Conservation (phyloP, 352 stramenopile genomes). For the Pythium aphanidermatum region DNA sequence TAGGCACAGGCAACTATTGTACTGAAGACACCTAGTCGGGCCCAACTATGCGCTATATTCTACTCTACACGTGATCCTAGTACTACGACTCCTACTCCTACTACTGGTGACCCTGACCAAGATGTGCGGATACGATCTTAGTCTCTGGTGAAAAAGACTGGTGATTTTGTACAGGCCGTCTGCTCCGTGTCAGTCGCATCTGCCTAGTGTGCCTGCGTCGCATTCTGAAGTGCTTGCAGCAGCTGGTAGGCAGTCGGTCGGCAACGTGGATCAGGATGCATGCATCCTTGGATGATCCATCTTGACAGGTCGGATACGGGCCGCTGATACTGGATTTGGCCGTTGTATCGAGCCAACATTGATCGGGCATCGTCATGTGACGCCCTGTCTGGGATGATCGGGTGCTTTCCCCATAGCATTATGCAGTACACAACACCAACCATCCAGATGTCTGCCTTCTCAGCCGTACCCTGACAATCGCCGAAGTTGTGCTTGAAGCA, state of each 20-base stretch:
- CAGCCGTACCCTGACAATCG: constrained; percentile 55
- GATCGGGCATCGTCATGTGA: constrained; percentile 39
- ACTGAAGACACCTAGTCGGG: no score
- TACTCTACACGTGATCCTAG: constrained; percentile 21
- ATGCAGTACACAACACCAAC: constrained; percentile 70
- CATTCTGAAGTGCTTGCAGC: constrained; percentile 43
- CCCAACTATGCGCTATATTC: not conserved
- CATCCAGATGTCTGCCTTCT: constrained; percentile 84
- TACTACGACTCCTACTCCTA: constrained; percentile 11
- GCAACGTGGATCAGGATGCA: constrained; percentile 58
- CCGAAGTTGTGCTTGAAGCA: constrained; percentile 55
- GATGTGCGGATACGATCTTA: not conserved
- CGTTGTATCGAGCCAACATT: constrained; percentile 24
- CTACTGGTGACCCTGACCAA: constrained; percentile 1
- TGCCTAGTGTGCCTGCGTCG: constrained; percentile 7
- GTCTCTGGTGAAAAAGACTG: constrained; percentile 7
- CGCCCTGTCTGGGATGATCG: constrained; percentile 55
- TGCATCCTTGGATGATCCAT: constrained; percentile 65
- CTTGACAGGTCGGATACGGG: constrained; percentile 47
- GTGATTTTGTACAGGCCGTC: constrained; percentile 32
- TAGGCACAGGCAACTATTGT: not conserved
- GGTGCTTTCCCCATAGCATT: constrained; percentile 74
- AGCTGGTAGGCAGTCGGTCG: constrained; percentile 58
- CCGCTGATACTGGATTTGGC: constrained; percentile 27
- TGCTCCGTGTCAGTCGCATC: not conserved